phyloP scores from a whole-genome alignment of 768 basidiomycete species.

The Mycena rosella region DNA sequence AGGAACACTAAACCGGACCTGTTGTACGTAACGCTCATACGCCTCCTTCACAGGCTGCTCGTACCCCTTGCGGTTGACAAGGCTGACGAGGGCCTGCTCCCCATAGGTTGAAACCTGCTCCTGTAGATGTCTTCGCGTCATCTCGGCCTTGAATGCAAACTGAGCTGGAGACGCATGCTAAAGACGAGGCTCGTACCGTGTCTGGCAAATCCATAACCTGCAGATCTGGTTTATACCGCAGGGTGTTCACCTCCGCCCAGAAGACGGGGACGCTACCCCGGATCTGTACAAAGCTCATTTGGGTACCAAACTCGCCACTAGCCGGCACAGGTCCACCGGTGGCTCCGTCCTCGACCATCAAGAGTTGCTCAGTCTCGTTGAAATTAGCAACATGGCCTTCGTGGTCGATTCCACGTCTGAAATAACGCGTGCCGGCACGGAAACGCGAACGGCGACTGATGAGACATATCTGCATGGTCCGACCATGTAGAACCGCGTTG shows the following conservation, averaged over 20 bases:
- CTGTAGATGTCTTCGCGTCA: slow-evolving; percentile 79
- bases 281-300: slow-evolving; percentile 92
- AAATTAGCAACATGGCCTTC: slow-evolving; percentile 96
- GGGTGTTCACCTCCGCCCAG: slow-evolving; percentile 96
- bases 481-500: slow-evolving; percentile 78
- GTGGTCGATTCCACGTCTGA: slow-evolving; percentile 91
- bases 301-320: slow-evolving; percentile 64
- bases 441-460: slow-evolving; percentile 95
- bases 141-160: slow-evolving; percentile 65
- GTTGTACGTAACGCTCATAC: slow-evolving; percentile 82
- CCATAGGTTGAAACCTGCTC: slow-evolving; percentile 84
- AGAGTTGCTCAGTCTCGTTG: slow-evolving; percentile 97
- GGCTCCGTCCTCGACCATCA: slow-evolving; percentile 75
- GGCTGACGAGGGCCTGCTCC: slow-evolving; percentile 83
- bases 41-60: slow-evolving; percentile 97
- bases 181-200: slow-evolving; percentile 62
- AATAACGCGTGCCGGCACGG: slow-evolving; percentile 97
- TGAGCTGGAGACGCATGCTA: slow-evolving; percentile 15
- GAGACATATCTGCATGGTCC: slow-evolving; percentile 85
- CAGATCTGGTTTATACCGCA: slow-evolving; percentile 96
- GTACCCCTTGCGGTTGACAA: slow-evolving; percentile 94
- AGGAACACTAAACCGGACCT: slow-evolving; percentile 58
- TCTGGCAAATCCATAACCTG: slow-evolving; percentile 94
- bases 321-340: slow-evolving; percentile 51
- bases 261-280: slow-evolving; percentile 94